Conservation (phyloP, 1,284 basidiomycete species). For the Chalciporus sp. region DNA sequence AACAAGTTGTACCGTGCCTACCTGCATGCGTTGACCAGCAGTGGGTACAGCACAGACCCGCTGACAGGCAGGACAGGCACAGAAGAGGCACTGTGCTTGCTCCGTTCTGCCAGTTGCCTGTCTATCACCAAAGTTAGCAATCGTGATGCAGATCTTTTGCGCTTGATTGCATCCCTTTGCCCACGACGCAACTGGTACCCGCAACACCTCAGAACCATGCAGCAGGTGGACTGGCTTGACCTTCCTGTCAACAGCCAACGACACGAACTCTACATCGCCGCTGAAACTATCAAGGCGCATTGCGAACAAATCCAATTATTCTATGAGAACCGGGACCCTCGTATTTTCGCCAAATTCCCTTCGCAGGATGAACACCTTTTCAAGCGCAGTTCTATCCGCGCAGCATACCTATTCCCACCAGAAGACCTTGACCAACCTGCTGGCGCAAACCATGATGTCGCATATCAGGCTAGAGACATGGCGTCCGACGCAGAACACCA, state of each 20-base stretch:
- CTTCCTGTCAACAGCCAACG: conserved; percentile 35
- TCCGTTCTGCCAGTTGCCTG: conserved; percentile 39
- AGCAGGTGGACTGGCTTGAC: conserved; percentile 25
- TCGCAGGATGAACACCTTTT: conserved; percentile 11
- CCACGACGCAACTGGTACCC: conserved; percentile 44
- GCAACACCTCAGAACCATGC: conserved; percentile 40
- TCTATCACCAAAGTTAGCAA: conserved; percentile 41
- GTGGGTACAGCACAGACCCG: conserved; percentile 44
- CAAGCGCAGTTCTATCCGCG: conserved; percentile 14
- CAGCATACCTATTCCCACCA: conserved; percentile 9
- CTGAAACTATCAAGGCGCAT: conserved; percentile 35
- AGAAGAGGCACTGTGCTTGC: conserved; percentile 44
- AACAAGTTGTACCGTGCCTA: conserved; percentile 43
- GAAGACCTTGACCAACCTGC: conserved; percentile 2
- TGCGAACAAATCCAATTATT: conserved; percentile 19
- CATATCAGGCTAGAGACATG: conserved; percentile 23
- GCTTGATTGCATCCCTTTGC: conserved; percentile 37
- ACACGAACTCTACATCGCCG: conserved; percentile 29
- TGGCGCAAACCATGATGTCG: conserved; percentile 2
- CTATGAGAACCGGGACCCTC: not conserved
- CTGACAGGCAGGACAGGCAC: conserved; percentile 47
- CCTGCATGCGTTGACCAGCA: conserved; percentile 48
- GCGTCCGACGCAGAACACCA: conserved; percentile 12
- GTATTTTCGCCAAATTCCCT: conserved; percentile 11
- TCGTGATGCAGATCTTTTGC: conserved; percentile 35